A percentile compares a stretch with the other conserved stretches of the same genome.
Conservation (phyloP, 202 grass and related monocot genomes). For the Musa balbisiana region DNA sequence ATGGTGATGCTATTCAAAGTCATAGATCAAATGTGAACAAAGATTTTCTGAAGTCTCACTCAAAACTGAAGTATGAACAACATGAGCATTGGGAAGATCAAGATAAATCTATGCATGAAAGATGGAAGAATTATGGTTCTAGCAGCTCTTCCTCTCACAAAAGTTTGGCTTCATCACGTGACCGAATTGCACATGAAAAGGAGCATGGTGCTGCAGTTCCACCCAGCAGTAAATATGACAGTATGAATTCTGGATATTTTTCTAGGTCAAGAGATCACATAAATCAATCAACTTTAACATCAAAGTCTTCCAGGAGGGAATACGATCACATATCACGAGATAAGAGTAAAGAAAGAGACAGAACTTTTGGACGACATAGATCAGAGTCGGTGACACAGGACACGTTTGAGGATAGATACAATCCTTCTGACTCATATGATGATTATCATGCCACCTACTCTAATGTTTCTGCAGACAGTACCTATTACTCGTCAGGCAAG, state of each 20-base stretch:
- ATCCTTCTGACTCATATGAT: slow-evolving; percentile 39
- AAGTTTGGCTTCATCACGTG: slow-evolving; percentile 21
- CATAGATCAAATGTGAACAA: slow-evolving; percentile 29
- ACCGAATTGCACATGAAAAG: slow-evolving; percentile 24
- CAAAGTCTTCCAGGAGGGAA: slow-evolving; percentile 34
- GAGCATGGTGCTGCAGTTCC: slow-evolving; percentile 23
- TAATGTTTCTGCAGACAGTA: slow-evolving; percentile 10
- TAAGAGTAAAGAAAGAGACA: slow-evolving; percentile 33
- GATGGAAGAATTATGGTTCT: slow-evolving; percentile 24
- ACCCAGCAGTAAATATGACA: slow-evolving; percentile 28
- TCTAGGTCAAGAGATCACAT: slow-evolving; percentile 38
- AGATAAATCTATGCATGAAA: slow-evolving; percentile 29
- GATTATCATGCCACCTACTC: slow-evolving; percentile 30
- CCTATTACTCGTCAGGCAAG: slow-evolving; percentile 15
- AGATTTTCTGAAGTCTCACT: slow-evolving; percentile 24
- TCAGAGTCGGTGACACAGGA: slow-evolving; percentile 46
- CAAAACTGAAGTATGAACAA: slow-evolving; percentile 30
- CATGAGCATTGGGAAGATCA: slow-evolving; percentile 19
- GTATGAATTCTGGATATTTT: slow-evolving; percentile 29
- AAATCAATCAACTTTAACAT: slow-evolving; percentile 24
- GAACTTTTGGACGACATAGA: slow-evolving; percentile 32
- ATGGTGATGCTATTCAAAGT: slow-evolving; percentile 31
- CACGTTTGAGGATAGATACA: slow-evolving; percentile 63
- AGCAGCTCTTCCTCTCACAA: slow-evolving; percentile 20
- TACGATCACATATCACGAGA: slow-evolving; percentile 29